Base-by-base conservation (phyloP, 2,329 filamentous ascomycete species). In the Coccinonectria pachysandricola region DNA sequence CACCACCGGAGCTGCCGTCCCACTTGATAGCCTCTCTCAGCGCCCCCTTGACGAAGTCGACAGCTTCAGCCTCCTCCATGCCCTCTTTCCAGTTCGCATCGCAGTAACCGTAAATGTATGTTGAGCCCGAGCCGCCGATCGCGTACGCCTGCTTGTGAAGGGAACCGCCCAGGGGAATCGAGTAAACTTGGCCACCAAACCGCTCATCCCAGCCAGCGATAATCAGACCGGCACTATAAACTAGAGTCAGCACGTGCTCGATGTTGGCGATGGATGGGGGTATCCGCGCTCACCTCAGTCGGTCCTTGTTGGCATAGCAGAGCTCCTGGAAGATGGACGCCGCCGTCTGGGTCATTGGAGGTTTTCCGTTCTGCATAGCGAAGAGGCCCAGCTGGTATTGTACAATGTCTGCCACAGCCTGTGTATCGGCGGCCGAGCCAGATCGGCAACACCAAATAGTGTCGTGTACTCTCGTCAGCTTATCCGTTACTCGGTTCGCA, bases 401-500 rank as follows among this genome's bases (percentile, higher is more conserved):
- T 21, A 98, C 91, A 48, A 98, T 95, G 52, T 98, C 91, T 33
- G 91, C 91, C 24, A 98, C 86, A 25, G 91, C 91, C 62, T 98
- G 91, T 33, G 91, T 98, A 54, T 98, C 91, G 43, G 91, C 91
- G 16, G 91, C 91, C 14, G 91, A 98, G 26, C 91, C 91, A 35
- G 91, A 96, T 50, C 91, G 80, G 66, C 91, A 98, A 67, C 91
- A 98, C 91, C 91, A 98, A 61, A 98, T 96, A 33, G 88, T 96
- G 60, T 98, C 91, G 64, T 93, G 83, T 35, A 98, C 88, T 67
- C 87, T 82, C 49, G 91, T 98, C 55, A 98, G 77, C 70, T 98
- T 98, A 71, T 98, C 91, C 40, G 91, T 98, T 42, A 98, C 91
- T 68, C 91, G 80, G 62, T 98, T 98, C 48, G 91, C 91, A 53